phyloP scores from a whole-genome alignment of 2,329 filamentous ascomycete species.

The Cladophialophora psammophila region DNA sequence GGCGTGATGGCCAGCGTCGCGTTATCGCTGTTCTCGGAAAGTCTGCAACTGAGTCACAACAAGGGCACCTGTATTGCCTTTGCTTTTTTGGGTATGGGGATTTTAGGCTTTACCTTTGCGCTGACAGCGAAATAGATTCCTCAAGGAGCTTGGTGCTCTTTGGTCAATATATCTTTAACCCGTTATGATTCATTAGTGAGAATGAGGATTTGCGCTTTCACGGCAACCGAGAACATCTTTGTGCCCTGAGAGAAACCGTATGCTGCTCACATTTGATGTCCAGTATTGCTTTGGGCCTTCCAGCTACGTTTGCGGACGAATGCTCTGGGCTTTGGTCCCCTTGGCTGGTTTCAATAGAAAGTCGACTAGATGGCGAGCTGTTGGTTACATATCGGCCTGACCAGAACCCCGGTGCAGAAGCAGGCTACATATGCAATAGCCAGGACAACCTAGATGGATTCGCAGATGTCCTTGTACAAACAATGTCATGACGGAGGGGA shows the following conservation, averaged over 20 bases:
- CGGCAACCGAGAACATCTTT: too few relatives aligned
- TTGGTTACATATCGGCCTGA: not conserved
- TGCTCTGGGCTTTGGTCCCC: not conserved
- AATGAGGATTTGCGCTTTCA: not conserved
- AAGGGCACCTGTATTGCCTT: constrained; percentile 78
- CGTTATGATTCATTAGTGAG: not conserved
- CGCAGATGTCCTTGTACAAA: not conserved
- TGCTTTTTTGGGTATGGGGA: constrained; percentile 82
- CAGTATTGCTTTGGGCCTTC: not conserved
- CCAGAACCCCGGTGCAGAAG: not conserved
- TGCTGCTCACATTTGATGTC: not conserved
- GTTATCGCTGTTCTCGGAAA: constrained; percentile 86
- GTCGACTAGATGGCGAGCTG: too few relatives aligned
- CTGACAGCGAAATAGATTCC: constrained; percentile 65
- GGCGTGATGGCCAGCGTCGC: constrained; percentile 97
- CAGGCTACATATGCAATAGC: not conserved
- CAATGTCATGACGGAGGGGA: not conserved
- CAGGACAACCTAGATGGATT: not conserved
- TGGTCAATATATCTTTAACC: not conserved
- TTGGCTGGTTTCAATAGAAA: too few relatives aligned
- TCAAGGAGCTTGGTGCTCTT: not conserved
- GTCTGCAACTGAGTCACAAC: constrained; percentile 80
- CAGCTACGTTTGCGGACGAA: not conserved
- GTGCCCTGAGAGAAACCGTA: not conserved
- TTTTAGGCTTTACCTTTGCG: constrained; percentile 85